A percentile compares a stretch with the other conserved stretches of the same genome.
These are phyloP conservation scores for Blastobotrys parvus DNA, from an alignment of 805 yeast species.

Conservation along the genomic window DNA sequence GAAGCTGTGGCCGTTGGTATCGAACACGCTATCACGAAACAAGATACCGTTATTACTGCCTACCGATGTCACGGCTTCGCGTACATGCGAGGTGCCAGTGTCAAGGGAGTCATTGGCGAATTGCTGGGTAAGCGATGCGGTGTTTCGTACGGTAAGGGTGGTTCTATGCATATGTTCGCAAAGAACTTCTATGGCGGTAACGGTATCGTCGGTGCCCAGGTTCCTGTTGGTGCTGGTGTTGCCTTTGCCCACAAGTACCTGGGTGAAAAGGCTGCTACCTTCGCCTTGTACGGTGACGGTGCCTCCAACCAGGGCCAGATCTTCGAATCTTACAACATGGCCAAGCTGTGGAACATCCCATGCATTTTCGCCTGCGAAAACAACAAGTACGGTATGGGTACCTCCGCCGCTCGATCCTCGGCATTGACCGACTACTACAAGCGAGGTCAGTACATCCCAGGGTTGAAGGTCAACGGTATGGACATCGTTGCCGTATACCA, in stretches of 20 bases:
- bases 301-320: slow-evolving; percentile 99
- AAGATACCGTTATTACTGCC: slow-evolving; percentile 89
- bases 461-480: slow-evolving; percentile 98
- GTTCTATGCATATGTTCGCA: slow-evolving; percentile 98
- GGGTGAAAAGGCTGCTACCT: slow-evolving; percentile 56
- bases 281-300: slow-evolving; percentile 96
- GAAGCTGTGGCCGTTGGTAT: slow-evolving; percentile 99
- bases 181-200: slow-evolving; percentile 97
- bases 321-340: slow-evolving; percentile 97
- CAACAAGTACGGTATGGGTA: slow-evolving; percentile 99
- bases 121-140: slow-evolving; percentile 95
- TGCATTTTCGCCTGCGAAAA: slow-evolving; percentile 94
- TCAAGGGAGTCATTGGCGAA: slow-evolving; percentile 85
- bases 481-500: slow-evolving; percentile 91
- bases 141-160: slow-evolving; percentile 97
- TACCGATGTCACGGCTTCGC: slow-evolving; percentile 99
- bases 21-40: slow-evolving; percentile 79
- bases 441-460: slow-evolving; percentile 99
- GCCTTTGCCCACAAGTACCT: slow-evolving; percentile 98
- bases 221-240: slow-evolving; percentile 94
- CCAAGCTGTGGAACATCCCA: slow-evolving; percentile 96
- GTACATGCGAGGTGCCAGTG: slow-evolving; percentile 90
- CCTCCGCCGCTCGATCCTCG: slow-evolving; percentile 93
- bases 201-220: slow-evolving; percentile 99
- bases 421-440: slow-evolving; percentile 95